Conservation (phyloP, 192 early-diverging fungal genomes). For the Linnemannia schmuckeri region DNA sequence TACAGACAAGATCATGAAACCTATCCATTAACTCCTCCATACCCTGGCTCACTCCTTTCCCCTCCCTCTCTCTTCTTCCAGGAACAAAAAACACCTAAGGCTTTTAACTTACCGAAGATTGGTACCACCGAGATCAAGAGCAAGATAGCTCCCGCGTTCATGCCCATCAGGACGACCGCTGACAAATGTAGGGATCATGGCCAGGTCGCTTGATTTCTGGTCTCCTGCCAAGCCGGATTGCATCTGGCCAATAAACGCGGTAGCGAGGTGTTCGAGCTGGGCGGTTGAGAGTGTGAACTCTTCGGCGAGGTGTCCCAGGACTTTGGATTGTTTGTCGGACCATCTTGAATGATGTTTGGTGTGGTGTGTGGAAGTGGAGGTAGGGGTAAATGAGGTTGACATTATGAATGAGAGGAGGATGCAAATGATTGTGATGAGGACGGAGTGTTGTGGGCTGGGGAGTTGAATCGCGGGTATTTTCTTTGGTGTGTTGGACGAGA, state of each 20-base stretch:
- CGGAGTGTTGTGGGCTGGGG: background rate
- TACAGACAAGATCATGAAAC: background rate
- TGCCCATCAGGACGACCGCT: conserved; percentile 83
- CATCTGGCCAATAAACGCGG: conserved; percentile 64
- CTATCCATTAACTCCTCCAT: background rate
- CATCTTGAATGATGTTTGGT: conserved; percentile 31
- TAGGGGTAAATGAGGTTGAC: conserved; percentile 12
- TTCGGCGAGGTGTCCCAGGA: conserved; percentile 1
- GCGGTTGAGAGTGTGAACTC: conserved; percentile 64
- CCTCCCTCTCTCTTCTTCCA: background rate
- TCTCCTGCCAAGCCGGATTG: conserved; percentile 54
- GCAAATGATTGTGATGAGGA: background rate
- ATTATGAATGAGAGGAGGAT: conserved; percentile 8
- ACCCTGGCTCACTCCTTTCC: background rate
- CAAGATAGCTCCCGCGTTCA: conserved; percentile 90
- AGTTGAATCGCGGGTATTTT: background rate
- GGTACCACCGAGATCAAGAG: conserved; percentile 95
- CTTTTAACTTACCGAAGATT: conserved; percentile 78
- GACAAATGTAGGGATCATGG: conserved; percentile 94
- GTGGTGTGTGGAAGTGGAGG: background rate
- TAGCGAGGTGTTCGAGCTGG: conserved; percentile 61
- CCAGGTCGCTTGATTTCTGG: conserved; percentile 53
- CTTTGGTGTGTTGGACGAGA: background rate
- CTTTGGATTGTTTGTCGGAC: conserved; percentile 23
- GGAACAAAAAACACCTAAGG: background rate